A percentile compares a stretch with the other conserved stretches of the same genome.
Evolutionary conservation across 1,139 yeast genomes (phyloP).

Genomic region (Pneumocystis sp.): DNA sequence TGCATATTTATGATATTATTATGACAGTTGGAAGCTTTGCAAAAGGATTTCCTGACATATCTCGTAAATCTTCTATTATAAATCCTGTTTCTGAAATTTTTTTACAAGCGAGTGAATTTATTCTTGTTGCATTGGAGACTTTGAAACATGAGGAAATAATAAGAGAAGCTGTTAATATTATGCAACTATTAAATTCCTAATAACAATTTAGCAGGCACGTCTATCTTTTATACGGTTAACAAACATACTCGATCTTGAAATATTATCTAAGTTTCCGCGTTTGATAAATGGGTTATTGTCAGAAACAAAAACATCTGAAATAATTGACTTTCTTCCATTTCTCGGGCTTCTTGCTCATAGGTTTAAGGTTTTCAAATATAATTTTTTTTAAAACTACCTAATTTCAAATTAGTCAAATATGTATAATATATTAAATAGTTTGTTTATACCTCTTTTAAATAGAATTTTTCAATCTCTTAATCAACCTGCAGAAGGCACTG

Average conservation of each 20-base stretch:
- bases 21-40: conserved; percentile 85
- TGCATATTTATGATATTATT: conserved; percentile 73
- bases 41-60: conserved; percentile 44
- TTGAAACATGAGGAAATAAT: conserved; percentile 52
- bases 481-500: conserved; percentile 30
- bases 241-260: conserved; percentile 47
- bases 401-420: conserved; percentile 31
- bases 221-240: conserved; percentile 78
- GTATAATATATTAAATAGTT: conserved; percentile 56
- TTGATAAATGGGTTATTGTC: conserved; percentile 60
- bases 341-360: conserved; percentile 77
- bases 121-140: conserved; percentile 65
- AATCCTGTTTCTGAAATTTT: conserved; percentile 34
- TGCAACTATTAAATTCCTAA: background rate
- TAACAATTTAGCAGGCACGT: conserved; percentile 31
- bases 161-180: conserved; percentile 43
- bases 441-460: conserved; percentile 57
- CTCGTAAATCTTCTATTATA: conserved; percentile 27
- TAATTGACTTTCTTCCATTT: conserved; percentile 70
- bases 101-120: conserved; percentile 64
- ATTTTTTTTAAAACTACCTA: conserved; percentile 27
- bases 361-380: conserved; percentile 29
- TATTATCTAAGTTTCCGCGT: conserved; percentile 50
- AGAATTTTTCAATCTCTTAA: conserved; percentile 47
- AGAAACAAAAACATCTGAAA: conserved; percentile 48